Evolutionary conservation across 1,139 yeast genomes (phyloP), one percentile per base, ranked within the genome.

Genomic region (Suhomyces kunorum): DNA sequence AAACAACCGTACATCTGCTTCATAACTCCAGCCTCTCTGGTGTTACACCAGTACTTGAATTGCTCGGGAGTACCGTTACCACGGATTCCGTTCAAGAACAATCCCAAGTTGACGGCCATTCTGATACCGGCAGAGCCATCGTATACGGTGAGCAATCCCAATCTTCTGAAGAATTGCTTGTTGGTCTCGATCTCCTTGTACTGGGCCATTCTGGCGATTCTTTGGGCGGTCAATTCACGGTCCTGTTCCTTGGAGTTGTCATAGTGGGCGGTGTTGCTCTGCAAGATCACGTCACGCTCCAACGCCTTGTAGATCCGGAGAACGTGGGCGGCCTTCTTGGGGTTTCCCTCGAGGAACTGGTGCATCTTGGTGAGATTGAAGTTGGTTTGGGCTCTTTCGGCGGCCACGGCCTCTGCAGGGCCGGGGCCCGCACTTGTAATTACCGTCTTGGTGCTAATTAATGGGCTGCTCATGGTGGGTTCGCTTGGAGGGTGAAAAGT

Each of bases 1-100:
- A 89, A 89, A 66, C 96, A 88, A 12, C 96, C 96, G 56, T 86
- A 87, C 47, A 89, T 77, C 42, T 79, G 82, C 54, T 76, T 80
- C 43, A 85, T 65, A 47, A 67, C 65, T 15, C 74, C 66, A 9
- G 95, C 87, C 46, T 94, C 96, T 54, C 83, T 74, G 54, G 80
- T 80, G 44, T 69, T 63, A 39, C 87, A 73, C 96, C 96, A 89
- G 66, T 78, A 88, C 26, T 78, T 64, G 64, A 55, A 78, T 68
- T 74, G 84, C 25, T 64, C 76, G 32, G 67, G 50, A 11, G 92
- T 81, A 49, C 92, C 94, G 46, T 83, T 81, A 39, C 92, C 90
- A 51, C 76, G 78, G 45, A 85, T 65, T 48, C 89, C 82, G 50
- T 79, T 78, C 50, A 83, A 70, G 58, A 84, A 85, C 43, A 85